A percentile compares a stretch with the other conserved stretches of the same genome.
phyloP scores from a whole-genome alignment of 2,329 filamentous ascomycete genomes.

The Malbranchea cinnamomea region DNA sequence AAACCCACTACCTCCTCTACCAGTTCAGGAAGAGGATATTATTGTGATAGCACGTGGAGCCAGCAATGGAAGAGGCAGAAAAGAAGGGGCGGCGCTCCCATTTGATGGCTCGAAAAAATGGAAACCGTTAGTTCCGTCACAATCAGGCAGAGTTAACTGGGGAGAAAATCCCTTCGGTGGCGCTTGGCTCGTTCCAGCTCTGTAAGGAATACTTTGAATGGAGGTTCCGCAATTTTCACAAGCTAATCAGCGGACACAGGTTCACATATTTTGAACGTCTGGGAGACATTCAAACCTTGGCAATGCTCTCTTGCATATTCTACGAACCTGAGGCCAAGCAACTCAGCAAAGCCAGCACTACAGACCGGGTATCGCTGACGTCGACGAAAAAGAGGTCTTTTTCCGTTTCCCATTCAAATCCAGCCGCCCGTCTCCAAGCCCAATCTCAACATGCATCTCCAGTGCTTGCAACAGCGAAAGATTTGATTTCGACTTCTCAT shows the following conservation, averaged over 20 bases:
- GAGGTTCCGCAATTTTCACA: not conserved
- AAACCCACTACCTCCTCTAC: conserved; percentile 57
- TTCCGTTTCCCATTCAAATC: conserved; percentile 33
- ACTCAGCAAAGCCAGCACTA: conserved; percentile 22
- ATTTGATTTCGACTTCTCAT: conserved; percentile 21
- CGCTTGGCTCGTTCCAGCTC: conserved; percentile 39
- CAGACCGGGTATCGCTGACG: conserved; percentile 16
- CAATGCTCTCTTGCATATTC: conserved; percentile 48
- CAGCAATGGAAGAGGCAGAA: conserved; percentile 31
- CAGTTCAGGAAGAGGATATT: conserved; percentile 45
- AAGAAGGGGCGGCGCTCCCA: conserved; percentile 19
- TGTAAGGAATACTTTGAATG: conserved; percentile 17
- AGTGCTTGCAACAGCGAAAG: conserved; percentile 19
- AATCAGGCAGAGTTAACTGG: conserved; percentile 38
- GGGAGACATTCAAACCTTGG: conserved; percentile 51
- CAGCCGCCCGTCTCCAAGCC: conserved; percentile 24
- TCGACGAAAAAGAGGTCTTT: conserved; percentile 30
- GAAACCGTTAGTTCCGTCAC: conserved; percentile 20
- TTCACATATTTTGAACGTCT: conserved; percentile 45
- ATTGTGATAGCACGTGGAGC: conserved; percentile 54
- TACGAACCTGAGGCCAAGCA: conserved; percentile 31
- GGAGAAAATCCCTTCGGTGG: conserved; percentile 41
- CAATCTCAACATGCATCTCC: conserved; percentile 27
- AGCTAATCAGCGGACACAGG: conserved; percentile 7
- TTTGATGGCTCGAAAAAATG: conserved; percentile 19